These are phyloP conservation scores for Fusarium begoniae DNA, from an alignment of 2,329 filamentous ascomycete species.

Conservation along the genomic window DNA sequence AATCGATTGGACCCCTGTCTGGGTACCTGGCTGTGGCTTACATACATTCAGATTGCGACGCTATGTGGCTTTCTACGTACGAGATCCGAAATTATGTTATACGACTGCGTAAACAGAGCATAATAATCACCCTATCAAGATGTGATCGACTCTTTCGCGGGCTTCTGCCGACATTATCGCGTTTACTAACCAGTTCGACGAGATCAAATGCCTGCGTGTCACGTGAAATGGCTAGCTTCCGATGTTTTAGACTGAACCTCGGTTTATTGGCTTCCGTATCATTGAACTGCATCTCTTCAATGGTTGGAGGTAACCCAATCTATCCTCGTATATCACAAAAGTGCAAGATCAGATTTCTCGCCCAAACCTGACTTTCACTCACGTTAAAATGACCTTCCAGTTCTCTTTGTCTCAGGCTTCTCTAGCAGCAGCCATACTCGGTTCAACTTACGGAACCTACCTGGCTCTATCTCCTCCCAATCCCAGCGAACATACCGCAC, in stretches of 20 bases:
- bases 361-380: no score
- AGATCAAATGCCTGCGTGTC: background rate
- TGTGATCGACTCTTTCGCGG: no score
- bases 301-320: background rate
- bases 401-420: conserved; percentile 24
- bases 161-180: no score
- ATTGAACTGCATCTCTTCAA: background rate
- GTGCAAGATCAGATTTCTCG: background rate
- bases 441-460: conserved; percentile 45
- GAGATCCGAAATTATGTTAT: background rate
- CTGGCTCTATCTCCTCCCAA: conserved; percentile 46
- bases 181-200: background rate
- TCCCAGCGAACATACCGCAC: conserved; percentile 19
- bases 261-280: background rate
- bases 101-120: background rate
- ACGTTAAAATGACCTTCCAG: conserved; percentile 4
- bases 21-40: background rate
- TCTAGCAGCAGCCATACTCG: conserved; percentile 38
- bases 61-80: background rate
- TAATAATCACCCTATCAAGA: no score
- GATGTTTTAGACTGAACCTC: background rate
- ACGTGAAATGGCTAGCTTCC: background rate
- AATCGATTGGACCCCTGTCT: background rate
- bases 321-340: background rate
- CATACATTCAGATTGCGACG: background rate